These are phyloP conservation scores for Myrica gale DNA, from an alignment of 306 rosid genomes.

Conservation along the genomic window DNA sequence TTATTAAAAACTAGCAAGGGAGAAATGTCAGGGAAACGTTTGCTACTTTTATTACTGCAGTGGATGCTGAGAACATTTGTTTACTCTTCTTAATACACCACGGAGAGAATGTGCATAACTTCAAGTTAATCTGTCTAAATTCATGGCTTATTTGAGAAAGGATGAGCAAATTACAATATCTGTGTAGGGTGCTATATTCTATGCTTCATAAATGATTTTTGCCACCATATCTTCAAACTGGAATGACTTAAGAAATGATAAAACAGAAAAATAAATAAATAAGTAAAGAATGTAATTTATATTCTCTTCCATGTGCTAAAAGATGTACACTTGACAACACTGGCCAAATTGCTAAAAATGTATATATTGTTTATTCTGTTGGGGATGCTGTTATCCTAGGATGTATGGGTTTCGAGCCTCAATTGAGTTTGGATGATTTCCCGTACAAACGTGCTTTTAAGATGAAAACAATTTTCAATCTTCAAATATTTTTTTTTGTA, in stretches of 20 bases:
- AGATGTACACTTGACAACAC: constrained; percentile 12
- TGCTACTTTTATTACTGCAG: constrained; percentile 6
- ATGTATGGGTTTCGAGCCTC: not conserved
- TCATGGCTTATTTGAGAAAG: constrained; percentile 15
- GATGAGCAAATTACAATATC: constrained; percentile 5
- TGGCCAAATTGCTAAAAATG: not conserved
- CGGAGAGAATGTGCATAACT: constrained; percentile 14
- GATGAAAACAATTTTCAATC: no score
- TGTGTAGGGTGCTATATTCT: constrained; percentile 9
- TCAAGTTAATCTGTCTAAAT: constrained; percentile 19
- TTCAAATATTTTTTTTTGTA: no score
- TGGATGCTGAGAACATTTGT: constrained; percentile 11
- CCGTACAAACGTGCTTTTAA: no score
- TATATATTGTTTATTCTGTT: not conserved
- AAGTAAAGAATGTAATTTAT: not conserved
- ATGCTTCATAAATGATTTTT: constrained; percentile 9
- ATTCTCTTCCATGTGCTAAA: not conserved
- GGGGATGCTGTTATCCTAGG: not conserved
- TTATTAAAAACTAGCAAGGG: constrained; percentile 5
- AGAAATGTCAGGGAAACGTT: constrained; percentile 8
- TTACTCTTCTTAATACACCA: not conserved
- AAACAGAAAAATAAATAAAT: not conserved
- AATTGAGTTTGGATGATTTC: no score
- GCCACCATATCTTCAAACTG: not conserved
- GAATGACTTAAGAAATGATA: not conserved